Evolutionary conservation across 2,329 filamentous ascomycete species (phyloP).

Genomic region (Aureobasidium melanogenum): DNA sequence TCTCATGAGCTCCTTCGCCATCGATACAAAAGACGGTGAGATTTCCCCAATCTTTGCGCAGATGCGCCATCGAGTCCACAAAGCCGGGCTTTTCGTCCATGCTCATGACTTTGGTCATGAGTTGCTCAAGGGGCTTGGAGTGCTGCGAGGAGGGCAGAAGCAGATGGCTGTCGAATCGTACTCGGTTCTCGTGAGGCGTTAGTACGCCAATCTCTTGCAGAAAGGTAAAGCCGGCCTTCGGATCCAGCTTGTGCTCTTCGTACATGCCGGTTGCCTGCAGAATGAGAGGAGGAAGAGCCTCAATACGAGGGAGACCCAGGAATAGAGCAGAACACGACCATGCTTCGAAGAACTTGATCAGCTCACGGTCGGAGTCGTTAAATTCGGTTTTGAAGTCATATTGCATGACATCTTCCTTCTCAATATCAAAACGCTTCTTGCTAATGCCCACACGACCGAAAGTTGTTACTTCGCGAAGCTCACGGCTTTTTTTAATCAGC

Average conservation of each 20-base stretch:
- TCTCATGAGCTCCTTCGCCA: constrained; percentile 54
- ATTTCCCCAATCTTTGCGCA: constrained; percentile 52
- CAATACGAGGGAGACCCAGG: constrained; percentile 41
- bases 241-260: constrained; percentile 40
- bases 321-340: constrained; percentile 56
- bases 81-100: constrained; percentile 30
- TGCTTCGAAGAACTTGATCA: constrained; percentile 61
- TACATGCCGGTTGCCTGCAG: constrained; percentile 57
- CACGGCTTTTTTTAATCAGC: constrained; percentile 32
- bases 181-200: constrained; percentile 59
- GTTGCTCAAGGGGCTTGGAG: constrained; percentile 34
- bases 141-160: constrained; percentile 41
- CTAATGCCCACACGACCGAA: constrained; percentile 31
- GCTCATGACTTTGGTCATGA: constrained; percentile 26
- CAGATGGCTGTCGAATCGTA: constrained; percentile 50
- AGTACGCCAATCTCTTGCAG: constrained; percentile 68
- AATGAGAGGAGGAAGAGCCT: constrained; percentile 55
- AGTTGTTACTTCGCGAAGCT: constrained; percentile 27
- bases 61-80: constrained; percentile 44
- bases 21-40: constrained; percentile 66
- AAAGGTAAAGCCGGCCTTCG: constrained; percentile 51
- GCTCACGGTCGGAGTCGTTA: constrained; percentile 42
- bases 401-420: constrained; percentile 17
- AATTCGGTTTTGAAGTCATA: constrained; percentile 31
- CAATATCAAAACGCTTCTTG: constrained; percentile 23